These are phyloP conservation scores for Pisolithus tinctorius DNA, from an alignment of 768 basidiomycete genomes.

Conservation along the genomic window DNA sequence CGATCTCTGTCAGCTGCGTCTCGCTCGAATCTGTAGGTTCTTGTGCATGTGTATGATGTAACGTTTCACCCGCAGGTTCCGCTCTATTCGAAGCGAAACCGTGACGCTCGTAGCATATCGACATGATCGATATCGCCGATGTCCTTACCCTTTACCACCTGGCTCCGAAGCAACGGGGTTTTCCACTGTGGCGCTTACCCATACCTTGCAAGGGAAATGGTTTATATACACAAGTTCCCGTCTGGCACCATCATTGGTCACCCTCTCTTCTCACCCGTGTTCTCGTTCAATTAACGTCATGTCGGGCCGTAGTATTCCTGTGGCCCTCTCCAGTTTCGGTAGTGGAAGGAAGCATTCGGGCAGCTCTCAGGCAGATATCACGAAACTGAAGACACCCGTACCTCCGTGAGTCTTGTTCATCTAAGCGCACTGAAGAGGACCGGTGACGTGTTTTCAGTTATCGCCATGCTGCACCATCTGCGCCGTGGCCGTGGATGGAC, in stretches of 20 bases:
- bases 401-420: conserved; percentile 14
- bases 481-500: conserved; percentile 31
- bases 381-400: conserved; percentile 16
- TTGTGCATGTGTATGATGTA: too few relatives aligned
- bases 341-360: background rate
- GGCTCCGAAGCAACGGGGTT: too few relatives aligned
- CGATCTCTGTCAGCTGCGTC: too few relatives aligned
- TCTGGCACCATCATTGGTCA: background rate
- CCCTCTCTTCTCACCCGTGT: background rate
- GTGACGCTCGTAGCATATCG: too few relatives aligned
- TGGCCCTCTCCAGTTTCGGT: background rate
- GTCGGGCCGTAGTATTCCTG: background rate
- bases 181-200: too few relatives aligned
- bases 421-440: background rate
- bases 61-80: too few relatives aligned
- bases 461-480: conserved; percentile 19
- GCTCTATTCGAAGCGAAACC: too few relatives aligned
- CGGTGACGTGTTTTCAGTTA: conserved; percentile 2
- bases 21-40: too few relatives aligned
- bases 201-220: too few relatives aligned
- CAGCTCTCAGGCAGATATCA: background rate
- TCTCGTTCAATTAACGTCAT: background rate
- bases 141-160: too few relatives aligned
- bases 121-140: too few relatives aligned
- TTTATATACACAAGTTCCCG: background rate